Base-by-base conservation (phyloP, 2,329 filamentous ascomycete species). In the Diaporthe eres region DNA sequence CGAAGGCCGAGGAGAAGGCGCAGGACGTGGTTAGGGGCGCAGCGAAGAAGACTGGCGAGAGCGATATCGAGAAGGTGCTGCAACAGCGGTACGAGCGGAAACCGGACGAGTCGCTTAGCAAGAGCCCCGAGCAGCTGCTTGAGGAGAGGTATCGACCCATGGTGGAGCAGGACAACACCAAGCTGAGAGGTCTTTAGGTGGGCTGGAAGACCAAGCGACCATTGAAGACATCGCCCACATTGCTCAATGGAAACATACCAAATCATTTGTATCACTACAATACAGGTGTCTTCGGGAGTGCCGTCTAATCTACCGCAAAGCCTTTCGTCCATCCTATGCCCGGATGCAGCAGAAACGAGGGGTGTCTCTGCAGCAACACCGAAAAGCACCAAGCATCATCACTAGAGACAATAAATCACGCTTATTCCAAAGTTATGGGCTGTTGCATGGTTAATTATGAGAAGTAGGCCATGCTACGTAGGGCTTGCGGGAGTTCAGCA, bases 141-240 rank as follows among this genome's bases (percentile, higher is more conserved):
- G 86, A 84, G 67, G 89, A 91, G 81, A 85, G 90, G 79, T 92
- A 92, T 80, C 86, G 81, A 78, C 87, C 87, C 0, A 82, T 89
- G 76, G 85, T 86, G 57, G 78, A 86, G 80, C 84, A 85, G 79
- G 86, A 89, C 77, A 86, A 87, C 75, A 84, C 85, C 39, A 82
- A 84, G 74, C 81, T 89, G 76, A 81, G 87, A 79, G 86, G 86
- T 22, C 22, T 80, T 74, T 81, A 77, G 70, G 61, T 28, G n/a
- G 49, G 57, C n/a, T 63, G n/a, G 58, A 34, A 25, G 13, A 25
- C 12, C 25, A 34, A 22, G 10, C 13, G 6, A 68, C 15, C 28
- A 28, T 25, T 17, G 47, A 28, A 37, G 15, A 13, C 58, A 61
- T 61, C 22, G 31, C 31, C 5, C 9, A n/a, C 3, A 25, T 19